Percentiles rank a stretch among this genome's conserved stretches.
Conservation (phyloP, 2,329 filamentous ascomycete genomes). For the Periconia sp. region DNA sequence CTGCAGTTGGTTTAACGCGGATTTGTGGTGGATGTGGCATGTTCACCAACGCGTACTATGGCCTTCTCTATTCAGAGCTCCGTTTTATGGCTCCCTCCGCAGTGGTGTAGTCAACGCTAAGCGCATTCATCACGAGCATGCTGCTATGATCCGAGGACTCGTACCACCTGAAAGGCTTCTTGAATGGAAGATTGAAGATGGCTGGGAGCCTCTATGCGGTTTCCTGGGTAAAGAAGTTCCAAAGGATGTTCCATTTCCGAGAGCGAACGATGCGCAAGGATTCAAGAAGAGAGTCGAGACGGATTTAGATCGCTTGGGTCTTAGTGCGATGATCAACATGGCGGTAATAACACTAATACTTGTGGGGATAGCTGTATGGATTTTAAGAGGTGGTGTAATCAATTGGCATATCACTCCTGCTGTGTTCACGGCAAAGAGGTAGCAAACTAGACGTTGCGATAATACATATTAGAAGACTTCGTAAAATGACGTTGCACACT, state of each 20-base stretch:
- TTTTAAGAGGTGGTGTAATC: neutral
- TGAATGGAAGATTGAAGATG: slow-evolving; percentile 61
- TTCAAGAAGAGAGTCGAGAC: slow-evolving; percentile 6
- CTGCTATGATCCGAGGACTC: slow-evolving; percentile 5
- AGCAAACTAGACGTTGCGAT: too few relatives aligned
- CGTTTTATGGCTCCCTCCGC: slow-evolving; percentile 5
- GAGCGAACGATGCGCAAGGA: slow-evolving; percentile 9
- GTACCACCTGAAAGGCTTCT: slow-evolving; percentile 58
- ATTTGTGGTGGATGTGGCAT: slow-evolving; percentile 11
- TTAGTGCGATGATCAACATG: slow-evolving; percentile 5
- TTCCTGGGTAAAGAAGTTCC: slow-evolving; percentile 61
- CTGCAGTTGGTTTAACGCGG: slow-evolving; percentile 12
- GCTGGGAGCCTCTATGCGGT: slow-evolving; percentile 62
- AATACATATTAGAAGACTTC: too few relatives aligned
- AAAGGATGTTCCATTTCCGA: slow-evolving; percentile 21
- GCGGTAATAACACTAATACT: neutral
- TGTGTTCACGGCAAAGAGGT: too few relatives aligned
- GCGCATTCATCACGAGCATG: slow-evolving; percentile 5
- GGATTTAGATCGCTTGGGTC: slow-evolving; percentile 4
- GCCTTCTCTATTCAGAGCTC: slow-evolving; percentile 5
- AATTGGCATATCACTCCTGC: neutral
- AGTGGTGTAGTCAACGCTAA: slow-evolving; percentile 1
- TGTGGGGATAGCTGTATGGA: neutral
- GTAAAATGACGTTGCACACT: too few relatives aligned
- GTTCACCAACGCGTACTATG: slow-evolving; percentile 9